These are phyloP conservation scores for Suillus americanus DNA, from an alignment of 768 basidiomycete genomes.

Conservation along the genomic window DNA sequence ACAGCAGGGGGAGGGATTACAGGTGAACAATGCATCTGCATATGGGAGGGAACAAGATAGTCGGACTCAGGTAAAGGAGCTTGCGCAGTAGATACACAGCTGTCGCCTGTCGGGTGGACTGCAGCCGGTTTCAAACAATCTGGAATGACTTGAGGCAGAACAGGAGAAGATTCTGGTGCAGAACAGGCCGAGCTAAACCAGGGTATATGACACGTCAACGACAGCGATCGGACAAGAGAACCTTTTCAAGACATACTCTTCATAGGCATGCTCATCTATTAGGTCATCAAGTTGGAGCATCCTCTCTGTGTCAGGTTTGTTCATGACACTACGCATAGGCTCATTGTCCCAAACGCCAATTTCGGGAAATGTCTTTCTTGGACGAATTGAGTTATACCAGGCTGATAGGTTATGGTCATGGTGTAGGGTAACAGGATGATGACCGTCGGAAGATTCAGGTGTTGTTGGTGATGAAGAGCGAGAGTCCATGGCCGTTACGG, in stretches of 20 bases:
- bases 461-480: constrained; percentile 74
- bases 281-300: constrained; percentile 74
- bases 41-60: constrained; percentile 34
- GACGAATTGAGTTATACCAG: constrained; percentile 56
- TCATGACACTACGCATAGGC: constrained; percentile 35
- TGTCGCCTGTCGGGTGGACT: constrained; percentile 27
- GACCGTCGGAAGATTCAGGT: constrained; percentile 60
- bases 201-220: constrained; percentile 8
- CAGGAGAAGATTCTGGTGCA: constrained; percentile 18
- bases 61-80: constrained; percentile 26
- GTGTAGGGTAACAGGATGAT: constrained; percentile 50
- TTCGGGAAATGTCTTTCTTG: constrained; percentile 38
- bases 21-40: constrained; percentile 51
- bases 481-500: constrained; percentile 50
- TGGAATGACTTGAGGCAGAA: constrained; percentile 10
- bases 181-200: constrained; percentile 20
- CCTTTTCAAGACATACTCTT: constrained; percentile 53
- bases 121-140: constrained; percentile 37
- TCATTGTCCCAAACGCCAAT: constrained; percentile 46
- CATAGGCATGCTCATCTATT: constrained; percentile 71
- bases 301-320: constrained; percentile 49
- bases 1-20: constrained; percentile 68
- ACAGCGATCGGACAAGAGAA: constrained; percentile 12
- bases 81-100: constrained; percentile 32
- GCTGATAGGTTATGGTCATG: constrained; percentile 49